phyloP scores from a whole-genome alignment of 768 basidiomycete genomes.

The Fomitopsis pulvina region DNA sequence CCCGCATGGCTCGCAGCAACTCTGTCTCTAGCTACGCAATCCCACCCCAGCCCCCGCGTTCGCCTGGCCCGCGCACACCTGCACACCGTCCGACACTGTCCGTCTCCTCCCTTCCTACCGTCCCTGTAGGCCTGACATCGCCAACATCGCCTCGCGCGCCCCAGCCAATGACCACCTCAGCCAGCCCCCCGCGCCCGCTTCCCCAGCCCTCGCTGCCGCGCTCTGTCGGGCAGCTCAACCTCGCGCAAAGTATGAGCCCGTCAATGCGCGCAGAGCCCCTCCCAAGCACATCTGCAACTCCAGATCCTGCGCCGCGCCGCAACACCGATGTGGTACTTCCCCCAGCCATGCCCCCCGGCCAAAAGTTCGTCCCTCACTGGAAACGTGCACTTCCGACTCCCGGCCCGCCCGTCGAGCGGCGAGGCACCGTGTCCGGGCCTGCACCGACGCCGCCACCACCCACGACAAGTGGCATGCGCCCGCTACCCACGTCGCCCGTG shows the following conservation, averaged over 20 bases:
- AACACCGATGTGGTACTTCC: constrained; percentile 5
- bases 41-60: constrained; percentile 11
- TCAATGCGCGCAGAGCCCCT: constrained; percentile 11
- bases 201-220: constrained; percentile 11
- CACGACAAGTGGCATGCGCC: constrained; percentile 9
- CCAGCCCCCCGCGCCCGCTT: constrained; percentile 10
- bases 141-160: constrained; percentile 2
- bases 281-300: too few species aligned
- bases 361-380: constrained; percentile 38
- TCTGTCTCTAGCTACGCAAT: constrained; percentile 9
- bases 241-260: constrained; percentile 9
- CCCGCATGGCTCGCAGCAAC: not conserved
- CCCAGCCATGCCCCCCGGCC: constrained; percentile 6
- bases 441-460: constrained; percentile 2
- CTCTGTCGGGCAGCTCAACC: constrained; percentile 8
- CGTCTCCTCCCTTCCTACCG: constrained; percentile 7
- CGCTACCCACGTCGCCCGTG: constrained; percentile 11
- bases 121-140: not conserved
- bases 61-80: constrained; percentile 7
- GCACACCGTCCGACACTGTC: constrained; percentile 11
- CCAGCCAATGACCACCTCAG: constrained; percentile 4
- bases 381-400: constrained; percentile 30
- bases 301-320: not conserved
- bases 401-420: constrained; percentile 16
- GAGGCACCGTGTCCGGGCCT: constrained; percentile 10